Conservation (phyloP, 345 rosid species). For the Hibiscus syriacus region DNA sequence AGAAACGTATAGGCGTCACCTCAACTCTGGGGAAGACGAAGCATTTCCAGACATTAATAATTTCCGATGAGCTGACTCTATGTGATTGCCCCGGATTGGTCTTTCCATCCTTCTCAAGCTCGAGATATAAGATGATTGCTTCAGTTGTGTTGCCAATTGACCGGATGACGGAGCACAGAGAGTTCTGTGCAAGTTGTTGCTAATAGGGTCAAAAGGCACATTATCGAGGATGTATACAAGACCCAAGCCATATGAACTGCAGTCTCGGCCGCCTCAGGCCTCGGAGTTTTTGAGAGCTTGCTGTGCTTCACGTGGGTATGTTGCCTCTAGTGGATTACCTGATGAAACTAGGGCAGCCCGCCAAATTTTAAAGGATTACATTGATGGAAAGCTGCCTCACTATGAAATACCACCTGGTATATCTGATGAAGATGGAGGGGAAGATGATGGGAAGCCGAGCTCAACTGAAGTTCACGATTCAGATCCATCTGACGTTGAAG, state of each 20-base stretch:
- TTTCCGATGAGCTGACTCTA: slow-evolving; percentile 66
- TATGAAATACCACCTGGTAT: slow-evolving; percentile 66
- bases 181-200: slow-evolving; percentile 89
- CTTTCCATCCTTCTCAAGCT: slow-evolving; percentile 88
- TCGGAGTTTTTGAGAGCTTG: slow-evolving; percentile 61
- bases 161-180: slow-evolving; percentile 83
- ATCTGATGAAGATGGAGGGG: slow-evolving; percentile 22
- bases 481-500: slow-evolving; percentile 41
- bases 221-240: slow-evolving; percentile 62
- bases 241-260: slow-evolving; percentile 77
- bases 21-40: slow-evolving; percentile 94
- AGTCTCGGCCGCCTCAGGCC: slow-evolving; percentile 73
- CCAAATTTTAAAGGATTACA: slow-evolving; percentile 70
- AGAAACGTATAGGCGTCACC: slow-evolving; percentile 87
- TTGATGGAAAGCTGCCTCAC: slow-evolving; percentile 79
- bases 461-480: slow-evolving; percentile 25
- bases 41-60: slow-evolving; percentile 85
- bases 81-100: slow-evolving; percentile 95
- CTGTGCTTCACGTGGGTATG: slow-evolving; percentile 77
- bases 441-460: slow-evolving; percentile 20
- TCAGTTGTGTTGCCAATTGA: slow-evolving; percentile 91
- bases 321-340: slow-evolving; percentile 92
- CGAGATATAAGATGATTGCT: slow-evolving; percentile 85
- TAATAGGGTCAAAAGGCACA: slow-evolving; percentile 53
- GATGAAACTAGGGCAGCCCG: slow-evolving; percentile 90